Percentiles rank a stretch among this genome's conserved stretches.
Evolutionary conservation across 176 grass and related monocot species (phyloP).

Genomic region (Carex pumila): DNA sequence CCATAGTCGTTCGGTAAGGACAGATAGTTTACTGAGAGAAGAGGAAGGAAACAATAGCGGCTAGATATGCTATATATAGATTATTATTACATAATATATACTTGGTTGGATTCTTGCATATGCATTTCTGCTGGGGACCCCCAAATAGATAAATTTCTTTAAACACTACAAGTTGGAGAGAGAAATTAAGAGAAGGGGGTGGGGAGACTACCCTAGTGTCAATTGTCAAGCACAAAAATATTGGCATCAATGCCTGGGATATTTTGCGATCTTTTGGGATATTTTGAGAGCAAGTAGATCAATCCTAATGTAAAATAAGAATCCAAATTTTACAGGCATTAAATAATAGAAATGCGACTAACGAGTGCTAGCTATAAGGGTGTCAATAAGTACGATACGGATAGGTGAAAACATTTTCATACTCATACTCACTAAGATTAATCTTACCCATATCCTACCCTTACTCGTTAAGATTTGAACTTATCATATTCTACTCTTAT

Average conservation of each 20-base stretch:
- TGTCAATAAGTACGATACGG: too few species aligned
- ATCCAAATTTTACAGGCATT: not conserved
- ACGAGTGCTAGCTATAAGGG: not conserved
- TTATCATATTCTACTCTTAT: too few species aligned
- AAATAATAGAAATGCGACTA: not conserved
- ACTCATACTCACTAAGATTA: too few species aligned
- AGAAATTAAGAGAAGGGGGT: too few species aligned
- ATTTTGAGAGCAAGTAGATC: not conserved
- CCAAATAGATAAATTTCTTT: not conserved
- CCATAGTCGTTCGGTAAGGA: not conserved
- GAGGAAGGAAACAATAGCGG: not conserved
- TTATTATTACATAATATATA: not conserved
- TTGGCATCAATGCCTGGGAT: not conserved
- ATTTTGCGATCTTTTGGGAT: not conserved
- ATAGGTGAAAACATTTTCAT: too few species aligned
- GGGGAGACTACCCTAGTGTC: not conserved
- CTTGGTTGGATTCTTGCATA: not conserved
- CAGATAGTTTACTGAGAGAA: not conserved
- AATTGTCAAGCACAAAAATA: not conserved
- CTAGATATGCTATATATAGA: slow-evolving; percentile 1
- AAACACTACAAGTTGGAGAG: not conserved
- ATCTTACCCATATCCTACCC: too few species aligned
- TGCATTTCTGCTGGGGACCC: not conserved
- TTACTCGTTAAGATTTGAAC: too few species aligned
- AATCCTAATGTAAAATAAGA: not conserved